phyloP scores from a whole-genome alignment of 768 basidiomycete genomes.

The Solioccasus polychromus region DNA sequence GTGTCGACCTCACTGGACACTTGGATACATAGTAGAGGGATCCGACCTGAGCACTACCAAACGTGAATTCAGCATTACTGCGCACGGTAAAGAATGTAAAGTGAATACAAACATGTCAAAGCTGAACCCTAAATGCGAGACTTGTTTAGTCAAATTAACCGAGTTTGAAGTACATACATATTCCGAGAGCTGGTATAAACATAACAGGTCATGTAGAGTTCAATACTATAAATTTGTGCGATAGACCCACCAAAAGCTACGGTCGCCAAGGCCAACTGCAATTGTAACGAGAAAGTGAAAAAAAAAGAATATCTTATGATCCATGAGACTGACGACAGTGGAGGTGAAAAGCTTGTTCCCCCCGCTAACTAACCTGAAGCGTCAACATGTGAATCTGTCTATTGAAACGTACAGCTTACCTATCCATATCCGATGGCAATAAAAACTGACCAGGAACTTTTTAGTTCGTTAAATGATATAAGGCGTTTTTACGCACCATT shows the following conservation, averaged over 20 bases:
- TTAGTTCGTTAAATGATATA: background rate
- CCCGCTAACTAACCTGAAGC: constrained; percentile 11
- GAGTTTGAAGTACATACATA: constrained; percentile 4
- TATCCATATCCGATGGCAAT: constrained; percentile 14
- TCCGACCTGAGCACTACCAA: constrained; percentile 1
- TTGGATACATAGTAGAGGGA: background rate
- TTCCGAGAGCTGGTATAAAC: constrained; percentile 1
- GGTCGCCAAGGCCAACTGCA: background rate
- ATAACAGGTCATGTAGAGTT: background rate
- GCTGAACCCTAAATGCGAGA: background rate
- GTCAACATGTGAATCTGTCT: background rate
- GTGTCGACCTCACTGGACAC: constrained; percentile 2
- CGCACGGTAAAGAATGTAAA: background rate
- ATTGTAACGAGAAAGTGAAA: background rate
- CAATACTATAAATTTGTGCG: background rate
- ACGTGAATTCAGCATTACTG: background rate
- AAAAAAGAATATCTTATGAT: background rate
- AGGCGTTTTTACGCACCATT: constrained; percentile 4
- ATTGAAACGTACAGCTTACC: constrained; percentile 2
- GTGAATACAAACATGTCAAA: constrained; percentile 4
- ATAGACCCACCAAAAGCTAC: background rate
- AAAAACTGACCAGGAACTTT: constrained; percentile 5
- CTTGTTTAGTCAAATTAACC: background rate
- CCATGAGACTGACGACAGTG: constrained; percentile 7
- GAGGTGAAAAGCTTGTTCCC: constrained; percentile 12